These are phyloP conservation scores for Mycena sanguinolenta DNA, from an alignment of 768 basidiomycete species.

Conservation along the genomic window DNA sequence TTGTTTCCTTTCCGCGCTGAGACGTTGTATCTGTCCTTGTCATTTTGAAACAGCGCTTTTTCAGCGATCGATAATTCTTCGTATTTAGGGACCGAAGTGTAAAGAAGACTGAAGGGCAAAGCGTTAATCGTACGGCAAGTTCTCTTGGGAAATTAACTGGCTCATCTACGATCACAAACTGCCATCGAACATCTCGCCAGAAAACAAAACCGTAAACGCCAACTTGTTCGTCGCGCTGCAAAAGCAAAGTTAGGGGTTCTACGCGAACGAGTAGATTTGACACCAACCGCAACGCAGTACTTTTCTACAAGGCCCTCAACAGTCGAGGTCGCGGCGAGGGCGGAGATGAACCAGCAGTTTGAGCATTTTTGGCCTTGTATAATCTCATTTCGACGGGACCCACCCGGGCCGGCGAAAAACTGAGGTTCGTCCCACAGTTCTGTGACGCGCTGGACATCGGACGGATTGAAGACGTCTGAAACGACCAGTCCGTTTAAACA, in stretches of 20 bases:
- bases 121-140: background rate
- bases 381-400: slow-evolving; percentile 44
- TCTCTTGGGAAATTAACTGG: slow-evolving; percentile 25
- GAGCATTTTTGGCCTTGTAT: slow-evolving; percentile 48
- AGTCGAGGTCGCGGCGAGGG: slow-evolving; percentile 46
- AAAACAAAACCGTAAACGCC: slow-evolving; percentile 55
- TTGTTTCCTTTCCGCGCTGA: slow-evolving; percentile 49
- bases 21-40: slow-evolving; percentile 48
- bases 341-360: slow-evolving; percentile 53
- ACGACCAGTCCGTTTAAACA: slow-evolving; percentile 46
- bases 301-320: slow-evolving; percentile 48
- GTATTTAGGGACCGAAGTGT: slow-evolving; percentile 47
- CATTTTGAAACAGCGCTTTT: slow-evolving; percentile 49
- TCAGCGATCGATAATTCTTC: slow-evolving; percentile 46
- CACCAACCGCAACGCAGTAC: slow-evolving; percentile 50
- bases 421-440: slow-evolving; percentile 51
- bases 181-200: slow-evolving; percentile 47
- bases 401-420: slow-evolving; percentile 43
- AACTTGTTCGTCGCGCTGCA: slow-evolving; percentile 45
- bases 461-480: slow-evolving; percentile 39
- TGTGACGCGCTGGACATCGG: slow-evolving; percentile 47
- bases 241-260: slow-evolving; percentile 9
- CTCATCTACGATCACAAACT: slow-evolving; percentile 51
- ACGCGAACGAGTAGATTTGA: background rate
- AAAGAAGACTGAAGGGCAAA: slow-evolving; percentile 44